phyloP scores from a whole-genome alignment of 1,284 basidiomycete species.

The Puccinia coronata region DNA sequence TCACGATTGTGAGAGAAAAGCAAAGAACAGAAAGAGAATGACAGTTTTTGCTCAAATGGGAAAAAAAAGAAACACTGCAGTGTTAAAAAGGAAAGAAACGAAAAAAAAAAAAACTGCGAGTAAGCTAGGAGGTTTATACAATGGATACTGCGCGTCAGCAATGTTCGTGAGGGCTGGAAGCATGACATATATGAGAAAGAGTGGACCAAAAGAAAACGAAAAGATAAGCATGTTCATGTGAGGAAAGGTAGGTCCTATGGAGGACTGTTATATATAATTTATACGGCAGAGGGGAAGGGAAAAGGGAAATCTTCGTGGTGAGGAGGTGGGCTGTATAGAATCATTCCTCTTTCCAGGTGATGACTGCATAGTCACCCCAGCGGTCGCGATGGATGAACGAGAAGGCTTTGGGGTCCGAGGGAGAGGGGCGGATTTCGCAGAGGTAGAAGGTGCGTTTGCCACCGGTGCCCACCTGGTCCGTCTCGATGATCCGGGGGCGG shows the following conservation, averaged over 20 bases:
- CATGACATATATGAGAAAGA: no score
- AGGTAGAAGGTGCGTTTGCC: constrained; percentile 42
- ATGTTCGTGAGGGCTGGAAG: no score
- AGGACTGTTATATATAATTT: no score
- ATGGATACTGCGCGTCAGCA: no score
- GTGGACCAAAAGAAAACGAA: no score
- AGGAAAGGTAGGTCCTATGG: background rate
- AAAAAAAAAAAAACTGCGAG: no score
- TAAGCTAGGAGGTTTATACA: no score
- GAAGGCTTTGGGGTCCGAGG: background rate
- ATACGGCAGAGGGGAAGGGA: background rate
- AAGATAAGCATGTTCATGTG: background rate
- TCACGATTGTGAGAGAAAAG: no score
- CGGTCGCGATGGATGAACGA: constrained; percentile 30
- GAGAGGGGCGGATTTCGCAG: background rate
- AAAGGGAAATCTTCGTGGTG: background rate
- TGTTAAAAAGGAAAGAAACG: no score
- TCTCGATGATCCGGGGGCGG: constrained; percentile 22
- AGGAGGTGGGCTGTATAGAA: background rate
- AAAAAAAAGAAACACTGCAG: no score
- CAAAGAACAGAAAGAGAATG: no score
- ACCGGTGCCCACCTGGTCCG: constrained; percentile 29
- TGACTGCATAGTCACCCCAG: constrained; percentile 22
- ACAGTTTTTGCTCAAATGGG: no score
- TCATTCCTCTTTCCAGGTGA: constrained; percentile 26